phyloP scores from a whole-genome alignment of 768 basidiomycete genomes.

The Strobilomyces dryophilus region DNA sequence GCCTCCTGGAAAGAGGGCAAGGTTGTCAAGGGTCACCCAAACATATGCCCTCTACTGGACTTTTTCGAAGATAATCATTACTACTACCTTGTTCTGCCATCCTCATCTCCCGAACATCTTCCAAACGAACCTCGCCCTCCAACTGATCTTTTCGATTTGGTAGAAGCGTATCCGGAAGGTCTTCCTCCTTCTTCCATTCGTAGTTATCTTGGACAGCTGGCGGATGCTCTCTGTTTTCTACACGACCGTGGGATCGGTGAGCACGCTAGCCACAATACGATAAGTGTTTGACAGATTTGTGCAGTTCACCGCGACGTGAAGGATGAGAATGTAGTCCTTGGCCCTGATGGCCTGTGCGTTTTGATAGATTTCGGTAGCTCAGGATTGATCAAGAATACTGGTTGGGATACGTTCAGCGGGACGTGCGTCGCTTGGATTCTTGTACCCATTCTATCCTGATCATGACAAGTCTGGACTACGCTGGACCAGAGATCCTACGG shows the following conservation, averaged over 20 bases:
- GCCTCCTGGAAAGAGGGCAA: constrained; percentile 66
- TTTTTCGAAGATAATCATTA: constrained; percentile 97
- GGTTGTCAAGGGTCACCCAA: constrained; percentile 84
- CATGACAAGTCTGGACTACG: constrained; percentile 74
- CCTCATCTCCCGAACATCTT: constrained; percentile 55
- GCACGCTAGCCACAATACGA: constrained; percentile 16
- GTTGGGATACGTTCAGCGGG: constrained; percentile 92
- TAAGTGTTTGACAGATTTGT: constrained; percentile 9
- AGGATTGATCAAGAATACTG: constrained; percentile 74
- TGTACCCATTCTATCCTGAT: constrained; percentile 1
- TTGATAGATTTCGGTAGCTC: constrained; percentile 97
- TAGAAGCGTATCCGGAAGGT: constrained; percentile 85
- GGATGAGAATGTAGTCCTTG: constrained; percentile 92
- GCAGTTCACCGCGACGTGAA: constrained; percentile 96
- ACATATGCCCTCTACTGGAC: constrained; percentile 90
- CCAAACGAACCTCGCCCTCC: constrained; percentile 53
- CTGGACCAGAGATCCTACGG: constrained; percentile 92
- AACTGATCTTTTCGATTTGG: constrained; percentile 92
- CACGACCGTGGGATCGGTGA: constrained; percentile 89
- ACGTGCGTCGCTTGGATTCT: constrained; percentile 55
- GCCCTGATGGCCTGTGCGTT: constrained; percentile 76
- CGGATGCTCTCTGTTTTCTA: constrained; percentile 85
- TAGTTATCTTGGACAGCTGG: constrained; percentile 89
- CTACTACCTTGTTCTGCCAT: constrained; percentile 91
- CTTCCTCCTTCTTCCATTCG: constrained; percentile 70